A percentile compares a stretch with the other conserved stretches of the same genome.
These are phyloP conservation scores for Colletotrichum godetiae DNA, from an alignment of 2,329 filamentous ascomycete genomes.

Conservation along the genomic window DNA sequence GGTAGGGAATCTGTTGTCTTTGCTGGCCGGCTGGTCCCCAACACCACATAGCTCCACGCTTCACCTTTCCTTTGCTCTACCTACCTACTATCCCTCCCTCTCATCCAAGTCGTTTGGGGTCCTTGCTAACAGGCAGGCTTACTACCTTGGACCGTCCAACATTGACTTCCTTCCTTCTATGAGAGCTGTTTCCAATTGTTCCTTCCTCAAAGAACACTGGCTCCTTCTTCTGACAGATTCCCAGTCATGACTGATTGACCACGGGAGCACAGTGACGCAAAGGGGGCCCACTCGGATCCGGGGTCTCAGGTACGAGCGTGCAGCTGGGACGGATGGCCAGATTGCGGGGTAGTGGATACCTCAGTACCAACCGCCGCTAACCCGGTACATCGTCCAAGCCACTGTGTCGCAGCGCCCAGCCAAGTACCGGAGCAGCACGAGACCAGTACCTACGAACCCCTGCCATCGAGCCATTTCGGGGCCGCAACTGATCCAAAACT, in stretches of 20 bases:
- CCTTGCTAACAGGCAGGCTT: neutral
- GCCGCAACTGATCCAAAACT: conserved; percentile 28
- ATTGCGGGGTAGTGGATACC: conserved; percentile 38
- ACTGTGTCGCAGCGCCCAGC: neutral
- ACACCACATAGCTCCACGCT: neutral
- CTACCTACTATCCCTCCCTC: neutral
- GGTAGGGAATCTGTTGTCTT: neutral
- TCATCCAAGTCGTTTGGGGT: neutral
- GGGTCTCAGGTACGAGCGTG: conserved; percentile 37
- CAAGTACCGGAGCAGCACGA: conserved; percentile 31
- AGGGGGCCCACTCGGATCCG: conserved; percentile 34
- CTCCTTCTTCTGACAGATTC: neutral
- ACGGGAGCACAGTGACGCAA: conserved; percentile 36
- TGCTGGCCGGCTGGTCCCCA: neutral
- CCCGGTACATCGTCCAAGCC: conserved; percentile 20
- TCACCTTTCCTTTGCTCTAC: neutral
- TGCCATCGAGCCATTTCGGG: conserved; percentile 32
- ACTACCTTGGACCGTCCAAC: neutral
- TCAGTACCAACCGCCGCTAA: conserved; percentile 31
- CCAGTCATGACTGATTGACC: neutral
- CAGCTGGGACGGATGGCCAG: conserved; percentile 28
- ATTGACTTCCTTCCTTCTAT: neutral
- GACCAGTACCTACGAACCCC: conserved; percentile 19
- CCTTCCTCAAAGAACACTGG: neutral
- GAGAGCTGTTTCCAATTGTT: neutral